Evolutionary conservation across 1,139 yeast species (phyloP).

Genomic region (Yamadazyma buinensis): DNA sequence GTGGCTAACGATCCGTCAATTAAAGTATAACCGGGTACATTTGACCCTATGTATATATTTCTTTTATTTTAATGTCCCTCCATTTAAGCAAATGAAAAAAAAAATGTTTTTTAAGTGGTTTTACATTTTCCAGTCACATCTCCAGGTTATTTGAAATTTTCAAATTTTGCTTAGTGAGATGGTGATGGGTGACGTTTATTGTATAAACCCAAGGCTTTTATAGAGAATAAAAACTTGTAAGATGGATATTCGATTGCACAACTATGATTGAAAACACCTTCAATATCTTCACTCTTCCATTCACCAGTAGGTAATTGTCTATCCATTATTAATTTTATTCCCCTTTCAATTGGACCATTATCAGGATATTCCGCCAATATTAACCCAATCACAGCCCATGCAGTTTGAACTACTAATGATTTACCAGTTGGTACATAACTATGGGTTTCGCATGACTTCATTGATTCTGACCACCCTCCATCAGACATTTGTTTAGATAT

Average conservation of each 20-base stretch:
- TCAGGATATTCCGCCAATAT: slow-evolving; percentile 81
- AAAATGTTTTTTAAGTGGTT: too few relatives aligned
- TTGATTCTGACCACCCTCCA: slow-evolving; percentile 97
- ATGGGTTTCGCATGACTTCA: slow-evolving; percentile 81
- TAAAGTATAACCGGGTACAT: too few relatives aligned
- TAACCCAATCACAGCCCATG: slow-evolving; percentile 89
- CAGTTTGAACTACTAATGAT: slow-evolving; percentile 82
- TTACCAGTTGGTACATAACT: slow-evolving; percentile 54
- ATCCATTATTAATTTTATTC: slow-evolving; percentile 58
- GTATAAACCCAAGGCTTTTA: slow-evolving; percentile 89
- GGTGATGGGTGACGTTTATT: too few relatives aligned
- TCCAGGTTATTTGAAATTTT: too few relatives aligned
- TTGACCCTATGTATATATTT: too few relatives aligned
- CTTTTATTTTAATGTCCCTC: too few relatives aligned
- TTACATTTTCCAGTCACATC: too few relatives aligned
- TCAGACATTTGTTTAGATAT: slow-evolving; percentile 72
- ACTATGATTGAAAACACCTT: slow-evolving; percentile 92
- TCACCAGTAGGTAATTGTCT: slow-evolving; percentile 78
- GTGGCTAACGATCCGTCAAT: too few relatives aligned
- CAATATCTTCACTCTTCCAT: slow-evolving; percentile 81
- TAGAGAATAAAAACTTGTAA: slow-evolving; percentile 83
- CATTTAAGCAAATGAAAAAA: too few relatives aligned
- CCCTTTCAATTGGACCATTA: slow-evolving; percentile 55
- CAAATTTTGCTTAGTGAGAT: too few relatives aligned
- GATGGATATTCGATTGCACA: slow-evolving; percentile 96